Evolutionary conservation across 2,329 filamentous ascomycete genomes (phyloP), one percentile per base, ranked within the genome.

Genomic region (Calonectria henricotiae): DNA sequence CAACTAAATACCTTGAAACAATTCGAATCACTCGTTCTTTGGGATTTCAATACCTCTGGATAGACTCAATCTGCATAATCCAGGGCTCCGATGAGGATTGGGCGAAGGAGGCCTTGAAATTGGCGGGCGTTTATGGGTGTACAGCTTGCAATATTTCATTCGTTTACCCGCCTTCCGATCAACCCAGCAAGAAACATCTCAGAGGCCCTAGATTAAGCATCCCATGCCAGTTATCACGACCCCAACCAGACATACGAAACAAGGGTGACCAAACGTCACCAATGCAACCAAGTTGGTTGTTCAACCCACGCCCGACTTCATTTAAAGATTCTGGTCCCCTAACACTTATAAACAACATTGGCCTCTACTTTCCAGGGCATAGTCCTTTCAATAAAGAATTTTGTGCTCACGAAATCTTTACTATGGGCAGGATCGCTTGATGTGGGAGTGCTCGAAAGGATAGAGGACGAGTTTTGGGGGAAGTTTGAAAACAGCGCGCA

Each of bases 381-480:
- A 55, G 65, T 58, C 46, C 1, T 62, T 67, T 39, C 55, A 67
- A 17, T 55, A 67, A 23, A 30, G 65, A 12, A 13, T 67, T 1
- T 35, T 67, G 2, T 67, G 65, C n/a, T 37, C 65, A 4, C 55
- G 55, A 13, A 71, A 69, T 8, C 65, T 71, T 27, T 69, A 69
- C 23, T 67, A 71, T 27, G 69, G 67, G 1, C 58, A 47, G 5
- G 49, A 64, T 4, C 23, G 49, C 1, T 44, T 71, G 2, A 37
- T 64, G n/a, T 71, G 67, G 67, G 70, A 69, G 44, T 71, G 70
- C 7, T 71, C 8, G 41, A 67, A 32, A 47, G 6, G 7, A 7
- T 70, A 2, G 49, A 69, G 13, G 63, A 71, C 12, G 67, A 69
- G 11, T 70, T 70, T 17, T 67, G 32, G 0, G 67, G 70, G 1